Evolutionary conservation across 2,329 filamentous ascomycete genomes (phyloP), one percentile per base, ranked within the genome.

Genomic region (Alternaria sp.): DNA sequence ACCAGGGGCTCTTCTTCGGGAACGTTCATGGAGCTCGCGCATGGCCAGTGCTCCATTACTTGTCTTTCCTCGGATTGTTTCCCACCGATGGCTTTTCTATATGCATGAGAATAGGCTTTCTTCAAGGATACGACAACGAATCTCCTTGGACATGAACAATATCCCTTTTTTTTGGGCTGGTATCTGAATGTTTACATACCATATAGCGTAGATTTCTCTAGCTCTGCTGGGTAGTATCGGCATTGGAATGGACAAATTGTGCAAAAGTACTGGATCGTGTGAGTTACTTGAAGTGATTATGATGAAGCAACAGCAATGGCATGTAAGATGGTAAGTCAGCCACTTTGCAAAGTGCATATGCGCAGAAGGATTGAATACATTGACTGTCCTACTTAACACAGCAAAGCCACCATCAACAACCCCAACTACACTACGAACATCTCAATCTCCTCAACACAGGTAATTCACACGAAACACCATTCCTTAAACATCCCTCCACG

Each of bases 111-210:
- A 21, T 43, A 36, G 36, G 21, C 36, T 40, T 40, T 17, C 36
- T 40, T 40, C 36, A 54, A 40, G 52, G 52, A 54, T 54, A 54
- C 36, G 52, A 21, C 32, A 54, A 54, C 52, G 52, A 54, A 54
- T 54, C 52, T 54, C 52, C 52, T 54, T 54, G 52, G 32, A 28
- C 32, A 54, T 44, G 52, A 54, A 32, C 36, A 11, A 17, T 44
- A 54, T 40, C 36, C 36, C 21, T 53, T 54, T 45, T 44, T 21
- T 8, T 8, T 40, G 52, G 52, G 36, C 36, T 44, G 52, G 36
- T 26, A 44, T 44, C 36, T 54, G 52, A 44, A 44, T 26, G 21
- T 54, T 54, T 28, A 44, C 36, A 54, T 44, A 54, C 21, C 52
- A 54, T 28, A 54, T 44, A 44, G 52, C 36, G 21, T 54, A 54